Evolutionary conservation across 805 yeast species (phyloP), one percentile per base, ranked within the genome.

Genomic region (Suhomyces vadensis): DNA sequence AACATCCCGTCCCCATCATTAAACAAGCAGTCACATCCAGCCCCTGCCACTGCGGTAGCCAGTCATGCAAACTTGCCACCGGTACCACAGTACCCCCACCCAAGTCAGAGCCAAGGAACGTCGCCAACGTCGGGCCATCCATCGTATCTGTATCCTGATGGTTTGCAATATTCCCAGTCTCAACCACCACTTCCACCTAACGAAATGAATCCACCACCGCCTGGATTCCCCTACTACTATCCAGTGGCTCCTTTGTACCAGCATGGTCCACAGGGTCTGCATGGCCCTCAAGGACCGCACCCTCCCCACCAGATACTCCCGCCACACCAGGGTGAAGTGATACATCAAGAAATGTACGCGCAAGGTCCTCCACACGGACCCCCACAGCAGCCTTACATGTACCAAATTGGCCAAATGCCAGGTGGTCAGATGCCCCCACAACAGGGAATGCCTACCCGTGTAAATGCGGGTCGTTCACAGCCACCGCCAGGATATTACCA

Each of bases 171-270:
- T n/a, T 7, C 37, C 37, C 23, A 20, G 6, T 10, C 25, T 16
- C 20, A 24, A n/a, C 31, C 37, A 17, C 29, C 19, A 13, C 31
- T 21, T 21, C 37, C 11, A 6, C 40, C 10, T 24, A 24, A 35
- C 14, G 39, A 39, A 20, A 39, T 39, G 42, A 39, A 39, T 22
- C 42, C 42, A 6, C 40, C 39, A 10, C 42, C 33, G 6, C 43
- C 43, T 11, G 41, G 41, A 8, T 23, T 31, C 16, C 35, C 43
- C 6, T 40, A 31, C 33, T 40, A 40, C 23, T 40, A 43, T 17
- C 42, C 40, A 14, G 41, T 37, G 22, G 33, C 44, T 9, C 41
- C 36, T 16, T 21, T 42, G 37, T 42, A 37, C 25, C 43, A 40
- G 13, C 38, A 35, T 8, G 37, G 43, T 11, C 36, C 43, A 6